Evolutionary conservation across 805 yeast species (phyloP).

Genomic region (Metschnikowia bowlesiae): DNA sequence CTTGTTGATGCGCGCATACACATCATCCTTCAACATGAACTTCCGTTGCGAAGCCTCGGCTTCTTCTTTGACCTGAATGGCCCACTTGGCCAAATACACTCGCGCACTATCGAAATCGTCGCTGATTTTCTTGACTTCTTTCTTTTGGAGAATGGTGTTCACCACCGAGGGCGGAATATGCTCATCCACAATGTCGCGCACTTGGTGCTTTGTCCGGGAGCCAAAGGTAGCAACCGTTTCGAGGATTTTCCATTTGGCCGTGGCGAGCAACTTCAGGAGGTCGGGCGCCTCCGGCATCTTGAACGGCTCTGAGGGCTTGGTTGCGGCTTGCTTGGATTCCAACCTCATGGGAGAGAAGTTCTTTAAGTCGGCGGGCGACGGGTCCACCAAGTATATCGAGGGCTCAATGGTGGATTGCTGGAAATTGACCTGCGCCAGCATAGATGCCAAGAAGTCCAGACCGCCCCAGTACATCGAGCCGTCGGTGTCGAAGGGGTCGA

Average conservation of each 20-base stretch:
- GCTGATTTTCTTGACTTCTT: conserved; percentile 76
- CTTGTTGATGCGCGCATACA: conserved; percentile 50
- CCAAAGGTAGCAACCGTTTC: conserved; percentile 81
- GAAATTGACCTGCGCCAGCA: conserved; percentile 54
- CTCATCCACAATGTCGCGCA: conserved; percentile 60
- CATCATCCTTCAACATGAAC: conserved; percentile 53
- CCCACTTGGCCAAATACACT: conserved; percentile 94
- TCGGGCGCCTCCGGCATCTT: conserved; percentile 11
- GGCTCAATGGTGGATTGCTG: conserved; percentile 70
- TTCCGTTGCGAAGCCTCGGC: conserved; percentile 59
- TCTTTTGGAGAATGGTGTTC: conserved; percentile 54
- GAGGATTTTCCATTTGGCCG: conserved; percentile 82
- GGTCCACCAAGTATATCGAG: conserved; percentile 71
- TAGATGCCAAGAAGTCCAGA: conserved; percentile 56
- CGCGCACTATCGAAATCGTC: conserved; percentile 92
- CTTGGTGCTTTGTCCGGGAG: conserved; percentile 42
- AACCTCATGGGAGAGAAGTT: conserved; percentile 44
- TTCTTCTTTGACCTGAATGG: conserved; percentile 86
- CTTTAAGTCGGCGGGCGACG: conserved; percentile 60
- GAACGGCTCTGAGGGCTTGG: conserved; percentile 16
- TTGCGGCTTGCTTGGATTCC: not conserved
- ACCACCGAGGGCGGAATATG: conserved; percentile 59
- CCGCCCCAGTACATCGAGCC: conserved; percentile 87
- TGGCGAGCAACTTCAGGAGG: conserved; percentile 49
- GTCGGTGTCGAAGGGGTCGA: conserved; percentile 66